Base-by-base conservation (phyloP, 495 filamentous ascomycete species). In the Apiosordaria backusii region DNA sequence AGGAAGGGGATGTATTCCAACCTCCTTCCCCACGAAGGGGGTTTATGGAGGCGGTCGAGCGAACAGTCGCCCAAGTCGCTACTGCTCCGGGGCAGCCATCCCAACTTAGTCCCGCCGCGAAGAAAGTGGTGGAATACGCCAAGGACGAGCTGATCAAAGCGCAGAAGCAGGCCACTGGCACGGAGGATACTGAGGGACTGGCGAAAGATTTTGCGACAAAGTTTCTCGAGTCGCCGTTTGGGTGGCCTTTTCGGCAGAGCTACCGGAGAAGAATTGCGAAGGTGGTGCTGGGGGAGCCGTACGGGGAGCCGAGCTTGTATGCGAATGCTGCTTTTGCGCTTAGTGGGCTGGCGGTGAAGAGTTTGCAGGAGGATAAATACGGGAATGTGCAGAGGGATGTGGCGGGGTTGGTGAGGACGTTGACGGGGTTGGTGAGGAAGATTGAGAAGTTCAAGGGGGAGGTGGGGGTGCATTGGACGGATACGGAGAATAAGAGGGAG, bases 331-430 rank as follows among this genome's bases (percentile, higher is more conserved):
- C 88, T 40, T 85, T 87, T 64, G 86, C 89, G 1, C 78, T 98
- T 50, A 84, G 86, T 10, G 80, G 78, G 50, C 82, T 99, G 6
- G 84, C 89, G 18, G 82, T 89, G n/a, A 81, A 82, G 52, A 92
- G 88, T 75, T 78, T 97, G 29, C 78, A 79, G 10, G 95, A 99
- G 77, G 95, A 99, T 75, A 81, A 81, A n/a, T 96, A 86, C 70
- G 95, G 95, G 25, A 89, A 90, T 70, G 95, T 97, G 52, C 88
- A 94, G 61, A 83, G 86, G 35, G 88, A 94, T 71, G 85, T 97
- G 2, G 85, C 90, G 5, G 72, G 74, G 7, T 85, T 96, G 29
- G 85, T 98, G 57, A 83, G 87, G 60, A 86, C 86, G 2, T 88
- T 93, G 69, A 90, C 89, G 1, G 70, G 78, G 3, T 86, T 90